Evolutionary conservation across 2,329 filamentous ascomycete genomes (phyloP).

Genomic region (Ophiostoma angusticollis): DNA sequence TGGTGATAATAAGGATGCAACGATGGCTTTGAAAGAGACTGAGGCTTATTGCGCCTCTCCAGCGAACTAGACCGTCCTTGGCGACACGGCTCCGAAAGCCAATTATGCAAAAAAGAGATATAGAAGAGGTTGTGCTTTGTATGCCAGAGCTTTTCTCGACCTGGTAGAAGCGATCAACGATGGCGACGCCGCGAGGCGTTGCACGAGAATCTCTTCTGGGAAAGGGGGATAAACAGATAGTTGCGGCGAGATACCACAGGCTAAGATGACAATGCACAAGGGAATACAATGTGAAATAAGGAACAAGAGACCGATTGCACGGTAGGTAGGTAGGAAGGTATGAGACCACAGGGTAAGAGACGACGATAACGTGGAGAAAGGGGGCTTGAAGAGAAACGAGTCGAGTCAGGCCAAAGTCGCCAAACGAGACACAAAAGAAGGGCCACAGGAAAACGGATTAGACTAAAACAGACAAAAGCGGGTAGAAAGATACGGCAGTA

Average conservation of each 20-base stretch:
- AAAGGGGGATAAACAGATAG: background rate
- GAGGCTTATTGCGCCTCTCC: conserved; percentile 2
- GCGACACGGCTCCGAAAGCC: too few relatives aligned
- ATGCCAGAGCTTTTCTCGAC: too few relatives aligned
- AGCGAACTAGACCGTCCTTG: background rate
- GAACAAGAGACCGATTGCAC: background rate
- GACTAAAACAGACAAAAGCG: background rate
- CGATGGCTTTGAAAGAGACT: background rate
- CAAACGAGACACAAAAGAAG: background rate
- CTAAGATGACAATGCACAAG: background rate
- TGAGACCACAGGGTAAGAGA: background rate
- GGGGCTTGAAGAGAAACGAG: background rate
- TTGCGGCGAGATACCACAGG: background rate
- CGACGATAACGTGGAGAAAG: background rate
- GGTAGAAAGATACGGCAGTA: too few relatives aligned
- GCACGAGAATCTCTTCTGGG: background rate
- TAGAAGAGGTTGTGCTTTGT: too few relatives aligned
- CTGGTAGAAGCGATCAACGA: background rate
- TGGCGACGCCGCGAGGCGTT: conserved; percentile 3
- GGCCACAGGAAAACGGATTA: background rate
- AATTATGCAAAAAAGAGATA: too few relatives aligned
- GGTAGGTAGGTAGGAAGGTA: background rate
- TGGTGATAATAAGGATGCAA: background rate
- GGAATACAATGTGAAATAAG: background rate
- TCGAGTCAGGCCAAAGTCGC: background rate